These are phyloP conservation scores for Mycosphaerelloides madeirae DNA, from an alignment of 2,329 filamentous ascomycete species.

Conservation along the genomic window DNA sequence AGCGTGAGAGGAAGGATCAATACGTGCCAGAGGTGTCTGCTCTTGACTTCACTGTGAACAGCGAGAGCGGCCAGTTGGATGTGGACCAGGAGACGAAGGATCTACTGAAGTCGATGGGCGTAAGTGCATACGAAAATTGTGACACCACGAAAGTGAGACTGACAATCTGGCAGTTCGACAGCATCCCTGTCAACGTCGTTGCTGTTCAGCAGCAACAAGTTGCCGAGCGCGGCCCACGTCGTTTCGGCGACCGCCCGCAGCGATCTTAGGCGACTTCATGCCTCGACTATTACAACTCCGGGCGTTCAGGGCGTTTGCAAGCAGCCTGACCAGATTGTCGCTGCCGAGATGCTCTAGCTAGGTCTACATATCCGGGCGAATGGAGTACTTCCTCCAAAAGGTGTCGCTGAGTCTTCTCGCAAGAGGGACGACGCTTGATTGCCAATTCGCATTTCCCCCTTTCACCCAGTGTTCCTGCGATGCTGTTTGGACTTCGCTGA, in stretches of 20 bases:
- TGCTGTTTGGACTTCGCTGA: too few species aligned
- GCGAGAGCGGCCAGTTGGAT: constrained; percentile 88
- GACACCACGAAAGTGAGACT: constrained; percentile 61
- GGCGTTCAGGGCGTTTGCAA: constrained; percentile 17
- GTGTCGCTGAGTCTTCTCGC: constrained; percentile 19
- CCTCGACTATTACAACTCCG: constrained; percentile 12
- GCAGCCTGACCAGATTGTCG: constrained; percentile 11
- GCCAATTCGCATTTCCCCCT: constrained; percentile 12
- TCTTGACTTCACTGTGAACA: constrained; percentile 94
- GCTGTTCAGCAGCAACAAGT: constrained; percentile 83
- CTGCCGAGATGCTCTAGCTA: constrained; percentile 13
- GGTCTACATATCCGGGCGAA: constrained; percentile 10
- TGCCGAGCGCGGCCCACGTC: constrained; percentile 67
- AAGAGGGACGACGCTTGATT: constrained; percentile 19
- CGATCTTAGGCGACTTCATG: constrained; percentile 21
- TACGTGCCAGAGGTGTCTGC: constrained; percentile 99
- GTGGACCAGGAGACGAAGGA: constrained; percentile 98
- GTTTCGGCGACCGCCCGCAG: constrained; percentile 63
- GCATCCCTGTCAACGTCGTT: constrained; percentile 93
- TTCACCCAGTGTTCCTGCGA: too few species aligned
- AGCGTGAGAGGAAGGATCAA: constrained; percentile 99
- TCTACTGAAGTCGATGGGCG: constrained; percentile 95
- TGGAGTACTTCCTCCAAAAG: constrained; percentile 14
- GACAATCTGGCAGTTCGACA: constrained; percentile 69
- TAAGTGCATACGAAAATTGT: constrained; percentile 54